phyloP scores from a whole-genome alignment of 1,284 basidiomycete species.

The Cutaneotrichosporon daszewskae region DNA sequence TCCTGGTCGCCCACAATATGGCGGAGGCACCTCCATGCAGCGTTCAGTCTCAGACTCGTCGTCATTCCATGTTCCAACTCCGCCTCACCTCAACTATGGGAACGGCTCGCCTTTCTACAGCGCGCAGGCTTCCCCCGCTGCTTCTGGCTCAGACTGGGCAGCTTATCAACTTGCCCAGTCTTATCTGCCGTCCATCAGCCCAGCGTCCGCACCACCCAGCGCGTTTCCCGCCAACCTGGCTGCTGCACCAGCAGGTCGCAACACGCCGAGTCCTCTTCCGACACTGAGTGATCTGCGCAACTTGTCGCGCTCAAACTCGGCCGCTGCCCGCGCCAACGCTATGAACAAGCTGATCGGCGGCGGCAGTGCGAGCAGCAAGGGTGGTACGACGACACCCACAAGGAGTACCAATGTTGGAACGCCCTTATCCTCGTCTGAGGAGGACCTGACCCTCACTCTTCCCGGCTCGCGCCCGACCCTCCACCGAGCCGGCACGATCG shows the following conservation, averaged over 20 bases:
- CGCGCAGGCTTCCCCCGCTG: constrained; percentile 18
- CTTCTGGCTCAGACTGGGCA: constrained; percentile 30
- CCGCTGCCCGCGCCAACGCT: constrained; percentile 41
- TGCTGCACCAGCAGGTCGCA: constrained; percentile 16
- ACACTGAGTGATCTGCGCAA: constrained; percentile 39
- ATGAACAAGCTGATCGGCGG: constrained; percentile 47
- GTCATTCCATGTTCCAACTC: constrained; percentile 28
- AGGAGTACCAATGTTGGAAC: constrained; percentile 4
- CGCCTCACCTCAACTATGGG: constrained; percentile 19
- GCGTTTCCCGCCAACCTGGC: constrained; percentile 12
- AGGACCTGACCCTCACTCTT: constrained; percentile 17
- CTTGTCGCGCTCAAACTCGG: constrained; percentile 45
- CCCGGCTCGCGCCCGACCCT: constrained; percentile 17
- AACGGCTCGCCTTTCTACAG: constrained; percentile 16
- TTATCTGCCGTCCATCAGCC: constrained; percentile 36
- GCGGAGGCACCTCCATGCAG: constrained; percentile 22
- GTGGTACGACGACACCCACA: constrained; percentile 14
- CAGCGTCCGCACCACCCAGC: constrained; percentile 17
- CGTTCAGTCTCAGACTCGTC: constrained; percentile 35
- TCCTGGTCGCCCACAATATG: constrained; percentile 19
- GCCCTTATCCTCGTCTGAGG: constrained; percentile 15
- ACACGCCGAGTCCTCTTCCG: constrained; percentile 42
- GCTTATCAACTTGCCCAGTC: constrained; percentile 38
- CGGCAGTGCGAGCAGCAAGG: constrained; percentile 9
- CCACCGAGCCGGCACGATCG: constrained; percentile 35